phyloP scores from a whole-genome alignment of 257 asterid genomes.

The Voacanga thouarsii region DNA sequence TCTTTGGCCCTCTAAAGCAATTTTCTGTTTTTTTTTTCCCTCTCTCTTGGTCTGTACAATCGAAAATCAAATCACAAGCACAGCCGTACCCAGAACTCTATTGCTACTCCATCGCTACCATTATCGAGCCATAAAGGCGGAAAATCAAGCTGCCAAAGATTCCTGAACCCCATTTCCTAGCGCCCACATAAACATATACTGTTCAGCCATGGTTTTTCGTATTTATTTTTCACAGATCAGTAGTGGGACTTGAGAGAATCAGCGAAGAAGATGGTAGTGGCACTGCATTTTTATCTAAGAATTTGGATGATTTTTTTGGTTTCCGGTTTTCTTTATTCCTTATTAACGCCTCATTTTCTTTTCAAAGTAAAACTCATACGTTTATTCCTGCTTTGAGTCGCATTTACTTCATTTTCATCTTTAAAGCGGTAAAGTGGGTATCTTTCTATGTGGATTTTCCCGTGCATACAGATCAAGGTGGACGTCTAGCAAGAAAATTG shows the following conservation, averaged over 20 bases:
- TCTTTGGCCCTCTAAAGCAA: background rate
- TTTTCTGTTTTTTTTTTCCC: background rate
- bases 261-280: background rate
- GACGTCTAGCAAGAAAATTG: background rate
- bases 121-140: background rate
- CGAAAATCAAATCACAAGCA: background rate
- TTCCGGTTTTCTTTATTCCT: background rate
- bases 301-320: background rate
- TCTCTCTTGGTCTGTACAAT: background rate
- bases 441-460: background rate
- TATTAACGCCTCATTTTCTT: background rate
- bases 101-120: background rate
- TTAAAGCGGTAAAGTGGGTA: background rate
- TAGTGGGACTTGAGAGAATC: background rate
- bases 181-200: background rate
- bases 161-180: background rate
- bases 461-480: constrained; percentile 9
- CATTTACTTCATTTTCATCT: constrained; percentile 1
- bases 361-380: background rate
- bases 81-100: background rate
- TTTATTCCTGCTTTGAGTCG: background rate
- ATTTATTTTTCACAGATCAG: background rate
- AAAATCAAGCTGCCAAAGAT: constrained; percentile 2
- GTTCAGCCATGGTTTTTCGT: background rate
- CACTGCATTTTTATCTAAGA: background rate